A percentile compares a stretch with the other conserved stretches of the same genome.
Evolutionary conservation across 192 early-diverging fungal species (phyloP).

Genomic region (Coemansia sp.): DNA sequence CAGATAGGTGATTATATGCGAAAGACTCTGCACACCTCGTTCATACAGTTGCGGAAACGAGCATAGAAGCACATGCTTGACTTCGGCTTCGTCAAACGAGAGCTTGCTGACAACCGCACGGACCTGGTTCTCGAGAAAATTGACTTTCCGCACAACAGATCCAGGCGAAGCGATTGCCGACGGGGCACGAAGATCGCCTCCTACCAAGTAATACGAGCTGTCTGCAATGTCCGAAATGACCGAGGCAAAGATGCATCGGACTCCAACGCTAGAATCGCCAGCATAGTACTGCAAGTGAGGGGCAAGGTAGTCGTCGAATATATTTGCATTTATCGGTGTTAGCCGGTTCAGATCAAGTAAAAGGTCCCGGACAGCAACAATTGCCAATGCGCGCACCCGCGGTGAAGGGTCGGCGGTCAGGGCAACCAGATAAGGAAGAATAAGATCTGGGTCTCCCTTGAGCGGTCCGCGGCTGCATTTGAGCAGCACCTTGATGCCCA

Average conservation of each 20-base stretch:
- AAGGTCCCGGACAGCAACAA: constrained; percentile 34
- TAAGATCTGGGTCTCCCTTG: constrained; percentile 38
- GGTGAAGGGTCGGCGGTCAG: constrained; percentile 35
- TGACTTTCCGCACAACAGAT: not conserved
- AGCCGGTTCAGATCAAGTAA: constrained; percentile 73
- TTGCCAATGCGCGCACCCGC: constrained; percentile 42
- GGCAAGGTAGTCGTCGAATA: constrained; percentile 90
- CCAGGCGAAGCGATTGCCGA: not conserved
- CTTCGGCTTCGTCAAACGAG: constrained; percentile 75
- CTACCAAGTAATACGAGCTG: constrained; percentile 69
- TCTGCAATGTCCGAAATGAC: constrained; percentile 80
- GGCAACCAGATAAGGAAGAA: constrained; percentile 46
- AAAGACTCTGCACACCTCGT: constrained; percentile 56
- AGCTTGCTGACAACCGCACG: constrained; percentile 74
- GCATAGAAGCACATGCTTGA: constrained; percentile 81
- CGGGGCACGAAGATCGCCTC: constrained; percentile 18
- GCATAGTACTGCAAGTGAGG: constrained; percentile 71
- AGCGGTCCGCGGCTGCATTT: constrained; percentile 36
- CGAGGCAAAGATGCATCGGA: constrained; percentile 78
- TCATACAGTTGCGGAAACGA: constrained; percentile 49
- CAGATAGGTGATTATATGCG: constrained; percentile 95
- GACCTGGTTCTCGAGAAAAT: constrained; percentile 62
- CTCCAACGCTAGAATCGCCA: constrained; percentile 70
- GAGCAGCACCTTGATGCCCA: constrained; percentile 43
- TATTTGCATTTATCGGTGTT: constrained; percentile 75